Percentiles rank a stretch among this genome's conserved stretches.
Conservation (phyloP, 140 eudicot genomes). For the Senecio squalidus region DNA sequence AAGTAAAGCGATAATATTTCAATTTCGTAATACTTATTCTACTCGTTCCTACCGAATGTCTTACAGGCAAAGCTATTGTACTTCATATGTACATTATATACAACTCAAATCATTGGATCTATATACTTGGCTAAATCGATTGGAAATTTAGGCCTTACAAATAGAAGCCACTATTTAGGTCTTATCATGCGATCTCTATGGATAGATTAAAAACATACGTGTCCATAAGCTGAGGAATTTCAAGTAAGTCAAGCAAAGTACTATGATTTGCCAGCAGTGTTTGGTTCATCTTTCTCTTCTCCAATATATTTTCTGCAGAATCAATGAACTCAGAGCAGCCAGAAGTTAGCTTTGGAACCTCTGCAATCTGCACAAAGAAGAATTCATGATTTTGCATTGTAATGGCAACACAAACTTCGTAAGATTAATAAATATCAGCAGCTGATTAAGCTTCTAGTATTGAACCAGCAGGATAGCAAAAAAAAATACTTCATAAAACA, state of each 20-base stretch:
- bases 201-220: slow-evolving; percentile 59
- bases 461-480: slow-evolving; percentile 7
- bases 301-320: slow-evolving; percentile 82
- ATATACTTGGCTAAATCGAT: slow-evolving; percentile 1
- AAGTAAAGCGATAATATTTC: neutral
- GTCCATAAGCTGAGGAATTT: slow-evolving; percentile 99
- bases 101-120: neutral
- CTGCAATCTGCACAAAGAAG: slow-evolving; percentile 60
- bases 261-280: slow-evolving; percentile 84
- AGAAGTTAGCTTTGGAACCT: slow-evolving; percentile 89
- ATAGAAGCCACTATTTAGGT: slow-evolving; percentile 12
- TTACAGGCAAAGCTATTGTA: slow-evolving; percentile 1
- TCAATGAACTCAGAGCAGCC: slow-evolving; percentile 92
- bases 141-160: slow-evolving; percentile 6
- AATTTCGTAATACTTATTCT: neutral
- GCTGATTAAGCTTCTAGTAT: neutral
- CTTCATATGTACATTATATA: neutral
- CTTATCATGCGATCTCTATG: slow-evolving; percentile 15
- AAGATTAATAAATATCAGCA: slow-evolving; percentile 8
- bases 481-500: slow-evolving; percentile 6
- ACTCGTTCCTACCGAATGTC: slow-evolving; percentile 14
- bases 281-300: slow-evolving; percentile 94
- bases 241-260: slow-evolving; percentile 99
- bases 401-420: neutral
- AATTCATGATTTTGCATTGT: slow-evolving; percentile 5